Percentiles rank a stretch among this genome's conserved stretches.
Conservation (phyloP, 208 protist genomes). For the Trypanosoma mega region DNA sequence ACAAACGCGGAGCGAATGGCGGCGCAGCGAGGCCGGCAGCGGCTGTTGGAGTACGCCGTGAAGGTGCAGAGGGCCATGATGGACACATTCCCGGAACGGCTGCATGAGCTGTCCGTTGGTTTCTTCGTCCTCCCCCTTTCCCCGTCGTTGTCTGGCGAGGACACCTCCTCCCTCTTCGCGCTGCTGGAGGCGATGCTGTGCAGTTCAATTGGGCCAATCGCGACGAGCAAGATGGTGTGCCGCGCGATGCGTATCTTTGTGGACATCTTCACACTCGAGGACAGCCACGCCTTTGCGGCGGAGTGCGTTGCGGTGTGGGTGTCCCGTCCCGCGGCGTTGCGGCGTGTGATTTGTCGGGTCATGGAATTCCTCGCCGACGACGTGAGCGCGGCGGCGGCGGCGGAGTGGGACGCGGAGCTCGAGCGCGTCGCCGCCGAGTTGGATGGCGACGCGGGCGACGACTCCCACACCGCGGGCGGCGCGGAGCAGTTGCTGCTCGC, state of each 20-base stretch:
- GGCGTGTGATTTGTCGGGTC: conserved; percentile 35
- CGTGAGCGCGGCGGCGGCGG: conserved; percentile 19
- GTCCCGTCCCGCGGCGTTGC: conserved; percentile 18
- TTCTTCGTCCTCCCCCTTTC: conserved; percentile 40
- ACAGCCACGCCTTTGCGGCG: conserved; percentile 45
- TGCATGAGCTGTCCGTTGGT: conserved; percentile 32
- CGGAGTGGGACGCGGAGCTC: conserved; percentile 47
- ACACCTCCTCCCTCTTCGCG: conserved; percentile 11
- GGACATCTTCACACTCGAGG: conserved; percentile 39
- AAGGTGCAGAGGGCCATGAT: conserved; percentile 58
- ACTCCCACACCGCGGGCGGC: conserved; percentile 34
- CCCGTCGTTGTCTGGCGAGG: not conserved
- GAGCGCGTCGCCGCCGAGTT: conserved; percentile 53
- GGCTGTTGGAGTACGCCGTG: conserved; percentile 68
- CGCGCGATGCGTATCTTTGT: conserved; percentile 57
- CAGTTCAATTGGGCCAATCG: conserved; percentile 12
- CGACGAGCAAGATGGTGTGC: conserved; percentile 65
- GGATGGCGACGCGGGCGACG: conserved; percentile 55
- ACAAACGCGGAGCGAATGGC: conserved; percentile 1
- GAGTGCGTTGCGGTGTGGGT: conserved; percentile 24
- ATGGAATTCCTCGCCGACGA: conserved; percentile 65
- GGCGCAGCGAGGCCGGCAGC: conserved; percentile 27
- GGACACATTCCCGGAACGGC: conserved; percentile 38
- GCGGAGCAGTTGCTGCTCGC: conserved; percentile 77
- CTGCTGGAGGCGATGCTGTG: conserved; percentile 39